phyloP scores from a whole-genome alignment of 2,329 filamentous ascomycete genomes.

The Ampelomyces quisqualis region DNA sequence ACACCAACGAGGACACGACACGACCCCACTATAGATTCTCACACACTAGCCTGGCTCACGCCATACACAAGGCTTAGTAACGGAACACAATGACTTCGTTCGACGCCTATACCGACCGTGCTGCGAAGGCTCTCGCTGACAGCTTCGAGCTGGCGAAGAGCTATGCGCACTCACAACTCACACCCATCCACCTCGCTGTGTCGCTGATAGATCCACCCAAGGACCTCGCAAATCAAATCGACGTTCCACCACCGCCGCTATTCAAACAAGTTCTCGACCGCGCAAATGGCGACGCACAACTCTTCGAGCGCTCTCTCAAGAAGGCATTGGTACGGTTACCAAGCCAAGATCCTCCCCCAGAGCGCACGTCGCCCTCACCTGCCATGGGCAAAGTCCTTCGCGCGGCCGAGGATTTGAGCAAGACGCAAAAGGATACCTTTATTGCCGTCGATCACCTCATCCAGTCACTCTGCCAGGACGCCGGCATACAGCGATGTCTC shows the following conservation, averaged over 20 bases:
- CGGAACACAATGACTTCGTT: conserved; percentile 64
- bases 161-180: conserved; percentile 87
- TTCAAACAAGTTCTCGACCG: conserved; percentile 94
- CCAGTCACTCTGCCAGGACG: conserved; percentile 77
- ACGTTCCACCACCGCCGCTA: conserved; percentile 66
- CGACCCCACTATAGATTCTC: conserved; percentile 14
- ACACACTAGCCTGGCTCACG: conserved; percentile 17
- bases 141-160: conserved; percentile 84
- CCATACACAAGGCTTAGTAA: conserved; percentile 25
- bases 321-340: conserved; percentile 87
- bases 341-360: conserved; percentile 91
- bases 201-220: conserved; percentile 74
- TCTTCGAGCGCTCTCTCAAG: conserved; percentile 86
- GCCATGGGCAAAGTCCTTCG: conserved; percentile 79
- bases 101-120: conserved; percentile 93
- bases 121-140: conserved; percentile 84
- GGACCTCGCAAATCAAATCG: conserved; percentile 68
- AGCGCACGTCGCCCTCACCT: conserved; percentile 79
- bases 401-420: conserved; percentile 84
- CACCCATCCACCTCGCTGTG: conserved; percentile 86
- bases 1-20: conserved; percentile 10
- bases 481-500: conserved; percentile 69
- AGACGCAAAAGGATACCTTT: conserved; percentile 95
- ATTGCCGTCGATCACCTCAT: conserved; percentile 96
- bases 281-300: conserved; percentile 87